A percentile compares a stretch with the other conserved stretches of the same genome.
Evolutionary conservation across 805 yeast genomes (phyloP).

Genomic region (Teunomyces kruisii): DNA sequence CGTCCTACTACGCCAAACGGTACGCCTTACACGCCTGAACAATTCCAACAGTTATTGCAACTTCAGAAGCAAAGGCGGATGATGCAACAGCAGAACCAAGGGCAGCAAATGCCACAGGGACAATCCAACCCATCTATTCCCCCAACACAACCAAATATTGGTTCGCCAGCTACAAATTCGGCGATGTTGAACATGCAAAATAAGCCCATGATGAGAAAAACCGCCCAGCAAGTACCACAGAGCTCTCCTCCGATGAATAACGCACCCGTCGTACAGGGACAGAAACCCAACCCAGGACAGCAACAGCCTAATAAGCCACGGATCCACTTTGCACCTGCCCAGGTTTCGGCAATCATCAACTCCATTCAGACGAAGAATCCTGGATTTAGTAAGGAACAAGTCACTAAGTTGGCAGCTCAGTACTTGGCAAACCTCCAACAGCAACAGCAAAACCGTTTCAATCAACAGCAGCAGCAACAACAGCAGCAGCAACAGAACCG

Average conservation of each 20-base stretch:
- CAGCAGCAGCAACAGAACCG: conserved; percentile 21
- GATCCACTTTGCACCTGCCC: conserved; percentile 55
- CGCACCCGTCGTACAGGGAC: neutral
- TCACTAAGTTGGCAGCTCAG: conserved; percentile 63
- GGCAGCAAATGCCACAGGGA: conserved; percentile 1
- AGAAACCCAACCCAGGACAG: neutral
- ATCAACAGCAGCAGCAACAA: conserved; percentile 21
- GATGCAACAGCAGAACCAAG: conserved; percentile 41
- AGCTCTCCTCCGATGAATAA: neutral
- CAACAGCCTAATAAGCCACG: conserved; percentile 26
- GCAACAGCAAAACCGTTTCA: conserved; percentile 41
- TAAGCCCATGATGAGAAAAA: conserved; percentile 1
- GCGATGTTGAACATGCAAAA: neutral
- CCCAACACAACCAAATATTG: conserved; percentile 2
- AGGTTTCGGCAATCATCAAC: conserved; percentile 62
- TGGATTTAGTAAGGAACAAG: conserved; percentile 59
- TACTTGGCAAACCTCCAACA: conserved; percentile 59
- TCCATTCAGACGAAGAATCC: conserved; percentile 70
- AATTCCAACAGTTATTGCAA: conserved; percentile 56
- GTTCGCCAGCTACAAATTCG: neutral
- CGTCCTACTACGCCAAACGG: conserved; percentile 54
- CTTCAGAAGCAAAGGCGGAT: conserved; percentile 50
- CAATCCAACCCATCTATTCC: conserved; percentile 2
- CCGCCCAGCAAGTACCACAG: conserved; percentile 1
- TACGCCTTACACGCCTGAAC: conserved; percentile 59